Evolutionary conservation across 2,329 filamentous ascomycete species (phyloP), one percentile per base, ranked within the genome.

Genomic region (Saccharata proteae): DNA sequence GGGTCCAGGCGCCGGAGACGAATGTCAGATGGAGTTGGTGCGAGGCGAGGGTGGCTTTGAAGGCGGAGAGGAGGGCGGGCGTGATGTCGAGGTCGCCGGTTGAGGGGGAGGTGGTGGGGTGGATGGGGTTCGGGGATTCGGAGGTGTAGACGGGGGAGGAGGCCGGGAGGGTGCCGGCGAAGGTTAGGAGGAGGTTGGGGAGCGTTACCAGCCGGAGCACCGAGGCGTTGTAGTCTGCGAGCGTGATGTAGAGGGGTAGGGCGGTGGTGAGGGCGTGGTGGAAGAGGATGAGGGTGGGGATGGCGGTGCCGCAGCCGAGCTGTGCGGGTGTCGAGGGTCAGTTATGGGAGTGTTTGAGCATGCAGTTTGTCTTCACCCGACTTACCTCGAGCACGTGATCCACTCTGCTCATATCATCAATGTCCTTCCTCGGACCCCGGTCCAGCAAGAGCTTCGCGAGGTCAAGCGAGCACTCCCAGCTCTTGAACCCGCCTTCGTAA

Each of bases 401-500:
- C 13, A 64, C 65, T 26, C 61, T 44, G 12, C 55, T 48, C 6
- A 68, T 42, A 38, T 67, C 64, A 36, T 66, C 64, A 30, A 66
- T 51, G 40, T 64, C 59, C 40, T 62, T 64, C 5, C 62, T 45
- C 0, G 61, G 62, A 4, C 63, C 63, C 6, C 61, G 55, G 32
- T 65, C 62, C 1, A 67, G 50, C 1, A 66, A 48, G 29, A 79
- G 72, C 48, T 75, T 80, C 30, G 82, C 79, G 12, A 90, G 63
- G 50, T 90, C 82, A 31, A 85, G 65, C 37, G 78, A 83, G 57
- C 81, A 86, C 59, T 90, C 82, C 82, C 82, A 90, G 46, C 79
- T 86, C 61, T 90, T 90, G 61, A 88, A 85, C 15, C 82, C 82
- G 35, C 82, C 82, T 57, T 90, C 82, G 55, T 90, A 90, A 37